Evolutionary conservation across 768 basidiomycete species (phyloP).

Genomic region (Termitomyces sp.): DNA sequence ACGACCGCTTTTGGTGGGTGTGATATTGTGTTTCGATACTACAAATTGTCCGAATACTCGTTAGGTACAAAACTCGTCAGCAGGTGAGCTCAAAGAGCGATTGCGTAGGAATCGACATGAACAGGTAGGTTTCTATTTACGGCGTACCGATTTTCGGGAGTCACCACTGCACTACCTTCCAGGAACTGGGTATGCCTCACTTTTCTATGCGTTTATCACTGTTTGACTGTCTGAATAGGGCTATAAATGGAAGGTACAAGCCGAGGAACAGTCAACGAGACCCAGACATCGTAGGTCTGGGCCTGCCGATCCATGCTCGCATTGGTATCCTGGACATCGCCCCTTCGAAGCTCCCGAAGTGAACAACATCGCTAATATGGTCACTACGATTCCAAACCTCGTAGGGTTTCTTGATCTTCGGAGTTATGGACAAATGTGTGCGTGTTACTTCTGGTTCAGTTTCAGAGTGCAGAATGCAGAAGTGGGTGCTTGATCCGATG

Average conservation of each 20-base stretch:
- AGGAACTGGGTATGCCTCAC: conserved; percentile 53
- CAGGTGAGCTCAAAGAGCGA: conserved; percentile 38
- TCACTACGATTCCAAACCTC: conserved; percentile 46
- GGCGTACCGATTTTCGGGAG: not conserved
- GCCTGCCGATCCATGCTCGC: conserved; percentile 55
- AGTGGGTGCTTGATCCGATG: not conserved
- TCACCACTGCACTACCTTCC: conserved; percentile 1
- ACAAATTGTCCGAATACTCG: not conserved
- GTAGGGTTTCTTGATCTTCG: conserved; percentile 70
- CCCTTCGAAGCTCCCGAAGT: conserved; percentile 77
- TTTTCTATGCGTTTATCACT: not conserved
- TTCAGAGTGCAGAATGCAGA: not conserved
- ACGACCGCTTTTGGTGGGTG: conserved; percentile 57
- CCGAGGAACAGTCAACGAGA: conserved; percentile 12
- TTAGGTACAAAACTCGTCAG: conserved; percentile 70
- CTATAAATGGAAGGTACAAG: conserved; percentile 57
- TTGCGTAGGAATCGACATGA: conserved; percentile 76
- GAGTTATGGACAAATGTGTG: conserved; percentile 81
- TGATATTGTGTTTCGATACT: not conserved
- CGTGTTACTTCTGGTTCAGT: conserved; percentile 21
- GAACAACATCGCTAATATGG: conserved; percentile 67
- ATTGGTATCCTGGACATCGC: conserved; percentile 70
- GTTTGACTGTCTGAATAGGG: conserved; percentile 37
- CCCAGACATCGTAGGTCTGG: conserved; percentile 15
- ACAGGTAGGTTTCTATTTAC: conserved; percentile 38